Base-by-base conservation (phyloP, 257 asterid genomes). In the Ilex asprella region DNA sequence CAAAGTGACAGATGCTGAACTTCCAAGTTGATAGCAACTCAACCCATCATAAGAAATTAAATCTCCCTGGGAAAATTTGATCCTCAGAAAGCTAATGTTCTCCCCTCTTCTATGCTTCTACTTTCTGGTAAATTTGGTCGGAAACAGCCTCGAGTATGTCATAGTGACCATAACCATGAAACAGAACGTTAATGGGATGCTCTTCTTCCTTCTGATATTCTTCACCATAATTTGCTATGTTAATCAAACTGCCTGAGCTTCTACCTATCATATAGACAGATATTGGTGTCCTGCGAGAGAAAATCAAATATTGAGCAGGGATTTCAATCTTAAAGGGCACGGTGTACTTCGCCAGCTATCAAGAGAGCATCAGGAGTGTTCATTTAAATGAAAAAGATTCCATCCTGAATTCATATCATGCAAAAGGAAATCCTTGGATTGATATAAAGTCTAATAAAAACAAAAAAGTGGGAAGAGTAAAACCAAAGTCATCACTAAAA, bases 91-190 rank as follows among this genome's bases (percentile, higher is more conserved):
- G 64, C 15, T 27, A 60, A 43, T 52, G 47, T 70, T 70, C 68
- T 44, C 43, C 63, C 46, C 49, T 54, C 60, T 55, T 63, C 62
- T 68, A 69, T 16, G 62, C 64, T 56, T 74, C 67, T 60, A 72
- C 65, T 59, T 65, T 64, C 61, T 62, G 66, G 54, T 21, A 56
- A 63, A 30, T 49, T 50, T 64, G 62, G n/a, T 63, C 67, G 29
- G 79, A 47, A 53, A 74, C 52, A 10, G 74, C 55, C 64, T 88
- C 92, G 61, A 90, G 56, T n/a, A 87, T 82, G 54, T 90, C 97
- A 60, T 90, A 90, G 57, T 90, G 97, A 27, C 97, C 97, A 75
- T 90, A 90, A 2, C 92, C 92, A 70, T 90, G 90, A 65, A 85
- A 90, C 69, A 90, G 67, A 62, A 87, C 83, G 63, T 79, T 76